Conservation (phyloP, 768 basidiomycete species). For the Amanita thiersii region DNA sequence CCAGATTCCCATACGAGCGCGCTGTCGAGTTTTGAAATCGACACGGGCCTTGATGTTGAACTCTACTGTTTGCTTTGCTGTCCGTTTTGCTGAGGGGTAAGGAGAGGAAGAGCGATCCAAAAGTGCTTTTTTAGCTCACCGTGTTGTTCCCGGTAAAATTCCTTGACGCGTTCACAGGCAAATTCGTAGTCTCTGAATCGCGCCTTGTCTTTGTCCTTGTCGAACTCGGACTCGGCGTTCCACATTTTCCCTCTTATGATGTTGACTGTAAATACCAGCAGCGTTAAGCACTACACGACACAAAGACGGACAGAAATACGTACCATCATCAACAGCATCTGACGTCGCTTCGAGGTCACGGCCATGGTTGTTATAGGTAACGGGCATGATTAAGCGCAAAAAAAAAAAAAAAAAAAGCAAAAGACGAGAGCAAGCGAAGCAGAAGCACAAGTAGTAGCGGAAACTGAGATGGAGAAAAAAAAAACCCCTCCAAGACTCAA, state of each 20-base stretch:
- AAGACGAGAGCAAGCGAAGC: neutral
- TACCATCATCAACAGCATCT: slow-evolving; percentile 43
- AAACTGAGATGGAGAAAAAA: too few relatives aligned
- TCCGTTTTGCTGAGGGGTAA: too few relatives aligned
- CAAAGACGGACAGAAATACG: neutral
- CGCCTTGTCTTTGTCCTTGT: slow-evolving; percentile 55
- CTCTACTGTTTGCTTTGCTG: slow-evolving; percentile 82
- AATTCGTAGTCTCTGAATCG: slow-evolving; percentile 66
- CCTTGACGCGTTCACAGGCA: slow-evolving; percentile 72
- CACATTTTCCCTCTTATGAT: slow-evolving; percentile 53
- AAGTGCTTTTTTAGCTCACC: slow-evolving; percentile 26
- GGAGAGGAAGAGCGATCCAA: neutral
- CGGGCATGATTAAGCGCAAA: slow-evolving; percentile 17
- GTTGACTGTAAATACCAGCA: slow-evolving; percentile 43
- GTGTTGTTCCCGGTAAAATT: slow-evolving; percentile 74
- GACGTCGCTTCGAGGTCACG: slow-evolving; percentile 35
- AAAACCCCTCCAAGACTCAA: too few relatives aligned
- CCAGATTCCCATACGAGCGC: slow-evolving; percentile 80
- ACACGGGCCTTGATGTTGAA: slow-evolving; percentile 77
- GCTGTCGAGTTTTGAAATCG: slow-evolving; percentile 57
- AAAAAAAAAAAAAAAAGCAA: neutral
- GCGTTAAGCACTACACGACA: neutral
- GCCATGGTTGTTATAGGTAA: slow-evolving; percentile 14
- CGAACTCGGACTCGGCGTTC: slow-evolving; percentile 52
- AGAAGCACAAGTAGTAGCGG: too few relatives aligned